These are phyloP conservation scores for Chiua sp. DNA, from an alignment of 1,284 basidiomycete genomes.

Conservation along the genomic window DNA sequence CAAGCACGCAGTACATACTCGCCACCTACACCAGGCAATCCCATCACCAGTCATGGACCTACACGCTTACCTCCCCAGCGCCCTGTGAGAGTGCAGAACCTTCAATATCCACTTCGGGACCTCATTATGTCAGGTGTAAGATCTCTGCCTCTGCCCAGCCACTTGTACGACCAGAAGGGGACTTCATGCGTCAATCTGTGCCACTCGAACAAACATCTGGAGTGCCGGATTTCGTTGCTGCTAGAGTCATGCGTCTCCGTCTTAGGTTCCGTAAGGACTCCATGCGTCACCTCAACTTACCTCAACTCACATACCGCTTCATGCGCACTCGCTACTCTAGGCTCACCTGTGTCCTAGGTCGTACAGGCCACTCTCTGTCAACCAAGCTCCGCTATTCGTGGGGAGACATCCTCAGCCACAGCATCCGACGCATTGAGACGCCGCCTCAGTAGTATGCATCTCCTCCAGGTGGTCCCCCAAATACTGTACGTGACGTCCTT, in stretches of 20 bases:
- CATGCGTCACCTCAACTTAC: too few species aligned
- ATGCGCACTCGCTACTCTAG: slow-evolving; percentile 36
- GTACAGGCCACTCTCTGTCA: slow-evolving; percentile 23
- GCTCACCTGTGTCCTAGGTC: slow-evolving; percentile 15
- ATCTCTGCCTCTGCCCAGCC: slow-evolving; percentile 46
- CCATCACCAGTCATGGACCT: slow-evolving; percentile 46
- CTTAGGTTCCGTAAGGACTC: too few species aligned
- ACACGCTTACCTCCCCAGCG: slow-evolving; percentile 61
- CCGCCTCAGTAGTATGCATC: slow-evolving; percentile 37
- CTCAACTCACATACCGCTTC: too few species aligned
- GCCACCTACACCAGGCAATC: slow-evolving; percentile 48
- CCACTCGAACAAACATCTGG: slow-evolving; percentile 31
- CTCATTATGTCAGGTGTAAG: slow-evolving; percentile 44
- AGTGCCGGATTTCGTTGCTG: slow-evolving; percentile 35
- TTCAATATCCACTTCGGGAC: slow-evolving; percentile 48
- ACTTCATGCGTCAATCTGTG: slow-evolving; percentile 47
- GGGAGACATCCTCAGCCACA: slow-evolving; percentile 27
- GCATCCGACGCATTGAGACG: slow-evolving; percentile 28
- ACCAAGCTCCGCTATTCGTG: slow-evolving; percentile 22
- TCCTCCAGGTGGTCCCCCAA: slow-evolving; percentile 48
- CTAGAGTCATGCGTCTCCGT: slow-evolving; percentile 44
- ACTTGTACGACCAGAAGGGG: slow-evolving; percentile 44
- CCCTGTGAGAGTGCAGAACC: slow-evolving; percentile 62
- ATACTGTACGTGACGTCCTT: slow-evolving; percentile 65
- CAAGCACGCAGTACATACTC: slow-evolving; percentile 70